Base-by-base conservation (phyloP, 1,284 basidiomycete species). In the Mycena citricolor region DNA sequence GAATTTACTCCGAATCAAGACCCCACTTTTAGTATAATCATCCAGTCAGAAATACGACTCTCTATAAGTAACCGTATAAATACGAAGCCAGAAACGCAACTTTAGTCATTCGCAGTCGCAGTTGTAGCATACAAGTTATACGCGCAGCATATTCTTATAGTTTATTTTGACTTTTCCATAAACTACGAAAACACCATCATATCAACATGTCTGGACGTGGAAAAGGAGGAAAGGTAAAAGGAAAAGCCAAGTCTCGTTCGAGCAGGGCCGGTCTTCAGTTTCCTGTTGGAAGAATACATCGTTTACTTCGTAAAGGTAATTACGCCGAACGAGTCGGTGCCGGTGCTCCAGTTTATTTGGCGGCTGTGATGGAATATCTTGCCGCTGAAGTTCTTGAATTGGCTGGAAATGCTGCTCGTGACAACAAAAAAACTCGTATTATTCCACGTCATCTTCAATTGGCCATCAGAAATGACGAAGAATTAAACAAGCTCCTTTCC, bases 341-440 rank as follows among this genome's bases (percentile, higher is more conserved):
- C 45, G 78, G 76, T 61, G 81, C 88, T 51, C n/a, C n/a, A 84
- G 91, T 93, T 51, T 94, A 92, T 71, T 80, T 92, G 50, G 87
- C 90, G 42, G 88, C 86, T 39, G 86, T 90, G 28, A 73, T 90
- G 13, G 88, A 90, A 63, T 90, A 93, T 67, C 77, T 94, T 38
- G 79, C 85, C 20, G 91, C 90, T 39, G 91, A 94, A 68, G 86
- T 94, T 58, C 80, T 92, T 49, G 90, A 94, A 70, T 73, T 93
- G 42, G 89, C 90, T 39, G 90, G 90, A 46, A 90, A 90, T 70
- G 89, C 86, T 35, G 77, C 78, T 21, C 73, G 80, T 51, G 81
- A 86, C 58, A 83, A 86, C 70, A 83, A 83, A 71, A 81, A 89
- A 75, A 79, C 80, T 55, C 84, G 87, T 74, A 82, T 93, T 60